Conservation (phyloP, 306 rosid genomes). For the Herpetospermum pedunculosum region DNA sequence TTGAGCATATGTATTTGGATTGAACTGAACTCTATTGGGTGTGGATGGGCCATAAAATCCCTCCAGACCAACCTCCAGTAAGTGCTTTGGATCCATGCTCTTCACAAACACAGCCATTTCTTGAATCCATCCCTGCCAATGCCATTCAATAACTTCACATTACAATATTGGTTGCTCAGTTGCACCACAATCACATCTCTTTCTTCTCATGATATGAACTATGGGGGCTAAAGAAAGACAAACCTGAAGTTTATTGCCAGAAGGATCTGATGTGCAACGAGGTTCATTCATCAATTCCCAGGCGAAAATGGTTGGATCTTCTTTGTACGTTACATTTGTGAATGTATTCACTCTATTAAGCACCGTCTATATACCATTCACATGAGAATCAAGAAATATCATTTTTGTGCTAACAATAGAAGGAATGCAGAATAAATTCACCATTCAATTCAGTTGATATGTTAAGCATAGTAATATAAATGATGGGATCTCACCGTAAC, state of each 20-base stretch:
- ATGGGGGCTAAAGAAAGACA: conserved; percentile 5
- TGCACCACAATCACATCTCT: not conserved
- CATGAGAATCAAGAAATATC: conserved; percentile 18
- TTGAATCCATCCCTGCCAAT: conserved; percentile 70
- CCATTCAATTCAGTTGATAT: not conserved
- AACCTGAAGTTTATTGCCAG: conserved; percentile 76
- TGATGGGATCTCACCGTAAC: conserved; percentile 45
- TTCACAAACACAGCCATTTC: conserved; percentile 85
- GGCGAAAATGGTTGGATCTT: conserved; percentile 83
- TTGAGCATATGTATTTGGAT: conserved; percentile 83
- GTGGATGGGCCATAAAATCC: conserved; percentile 96
- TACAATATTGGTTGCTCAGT: not conserved
- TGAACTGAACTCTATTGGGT: conserved; percentile 54
- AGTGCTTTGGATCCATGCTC: conserved; percentile 80
- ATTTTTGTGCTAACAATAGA: not conserved
- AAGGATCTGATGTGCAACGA: conserved; percentile 71
- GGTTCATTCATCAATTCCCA: conserved; percentile 98
- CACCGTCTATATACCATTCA: conserved; percentile 47
- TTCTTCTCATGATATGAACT: not conserved
- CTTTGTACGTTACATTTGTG: conserved; percentile 79
- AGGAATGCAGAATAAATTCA: not conserved
- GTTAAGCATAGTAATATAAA: not conserved
- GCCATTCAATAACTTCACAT: not conserved
- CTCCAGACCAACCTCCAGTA: conserved; percentile 78
- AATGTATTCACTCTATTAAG: conserved; percentile 70